Evolutionary conservation across 208 protist species (phyloP).

Genomic region (Trypanosoma caninum): DNA sequence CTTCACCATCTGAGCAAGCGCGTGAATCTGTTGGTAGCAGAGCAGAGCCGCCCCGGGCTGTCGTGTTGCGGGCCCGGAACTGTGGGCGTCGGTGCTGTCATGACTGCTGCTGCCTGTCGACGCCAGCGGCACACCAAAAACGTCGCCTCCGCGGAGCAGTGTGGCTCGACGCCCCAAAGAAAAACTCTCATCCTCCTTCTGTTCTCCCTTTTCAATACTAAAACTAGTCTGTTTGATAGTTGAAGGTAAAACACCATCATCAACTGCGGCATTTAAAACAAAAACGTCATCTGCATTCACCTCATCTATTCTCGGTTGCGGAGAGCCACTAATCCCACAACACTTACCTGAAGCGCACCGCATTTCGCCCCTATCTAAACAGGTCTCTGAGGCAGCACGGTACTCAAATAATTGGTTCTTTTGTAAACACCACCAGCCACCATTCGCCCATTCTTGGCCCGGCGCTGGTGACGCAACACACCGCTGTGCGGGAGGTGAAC

Average conservation of each 20-base stretch:
- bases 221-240: too few relatives aligned
- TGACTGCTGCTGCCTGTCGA: neutral
- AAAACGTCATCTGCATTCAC: neutral
- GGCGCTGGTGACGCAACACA: too few relatives aligned
- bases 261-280: neutral
- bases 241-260: too few relatives aligned
- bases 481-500: too few relatives aligned
- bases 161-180: neutral
- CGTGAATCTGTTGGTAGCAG: neutral
- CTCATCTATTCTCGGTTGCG: neutral
- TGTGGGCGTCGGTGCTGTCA: too few relatives aligned
- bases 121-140: neutral
- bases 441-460: too few relatives aligned
- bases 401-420: neutral
- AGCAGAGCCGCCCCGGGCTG: neutral
- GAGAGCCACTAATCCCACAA: neutral
- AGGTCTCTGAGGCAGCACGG: constrained; percentile 2
- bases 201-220: neutral
- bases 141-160: neutral
- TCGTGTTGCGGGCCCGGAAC: too few relatives aligned
- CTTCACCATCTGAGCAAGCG: neutral
- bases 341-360: neutral
- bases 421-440: neutral
- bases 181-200: neutral
- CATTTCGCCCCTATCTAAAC: neutral